These are phyloP conservation scores for Termitomyces sp. DNA, from an alignment of 768 basidiomycete species.

Conservation along the genomic window DNA sequence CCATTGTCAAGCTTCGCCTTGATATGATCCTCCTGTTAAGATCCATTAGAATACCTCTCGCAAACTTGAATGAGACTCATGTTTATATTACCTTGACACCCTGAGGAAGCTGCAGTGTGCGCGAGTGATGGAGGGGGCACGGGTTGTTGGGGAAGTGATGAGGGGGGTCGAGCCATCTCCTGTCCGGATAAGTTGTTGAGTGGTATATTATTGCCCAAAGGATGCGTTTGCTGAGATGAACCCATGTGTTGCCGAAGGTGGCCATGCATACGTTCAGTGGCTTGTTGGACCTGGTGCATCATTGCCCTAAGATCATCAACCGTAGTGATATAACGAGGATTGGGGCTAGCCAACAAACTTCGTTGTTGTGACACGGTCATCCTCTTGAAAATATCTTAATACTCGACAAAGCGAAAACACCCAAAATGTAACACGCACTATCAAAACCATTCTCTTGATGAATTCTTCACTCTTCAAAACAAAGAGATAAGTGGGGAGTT, in stretches of 20 bases:
- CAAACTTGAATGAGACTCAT: neutral
- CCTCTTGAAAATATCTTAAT: constrained; percentile 26
- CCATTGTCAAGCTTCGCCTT: constrained; percentile 44
- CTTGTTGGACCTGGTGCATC: constrained; percentile 19
- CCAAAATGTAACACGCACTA: constrained; percentile 36
- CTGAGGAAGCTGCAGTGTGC: constrained; percentile 40
- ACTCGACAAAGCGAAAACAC: constrained; percentile 1
- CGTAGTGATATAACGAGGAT: constrained; percentile 36
- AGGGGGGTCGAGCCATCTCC: constrained; percentile 18
- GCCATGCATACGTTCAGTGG: constrained; percentile 4
- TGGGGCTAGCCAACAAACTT: constrained; percentile 27
- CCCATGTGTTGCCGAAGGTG: constrained; percentile 18
- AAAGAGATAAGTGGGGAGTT: constrained; percentile 40
- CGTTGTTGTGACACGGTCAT: constrained; percentile 42
- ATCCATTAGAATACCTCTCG: neutral
- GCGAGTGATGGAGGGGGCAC: constrained; percentile 22
- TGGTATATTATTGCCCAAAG: constrained; percentile 7
- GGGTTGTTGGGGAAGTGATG: constrained; percentile 16
- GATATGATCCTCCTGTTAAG: constrained; percentile 33
- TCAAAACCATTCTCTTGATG: constrained; percentile 45
- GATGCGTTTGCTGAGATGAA: constrained; percentile 11
- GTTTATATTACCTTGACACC: constrained; percentile 36
- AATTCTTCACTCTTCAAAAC: constrained; percentile 42
- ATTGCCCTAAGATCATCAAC: constrained; percentile 39
- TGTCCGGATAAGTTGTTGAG: neutral